Evolutionary conservation across 2,329 filamentous ascomycete species (phyloP).

Genomic region (Daldinia eschscholtzii): DNA sequence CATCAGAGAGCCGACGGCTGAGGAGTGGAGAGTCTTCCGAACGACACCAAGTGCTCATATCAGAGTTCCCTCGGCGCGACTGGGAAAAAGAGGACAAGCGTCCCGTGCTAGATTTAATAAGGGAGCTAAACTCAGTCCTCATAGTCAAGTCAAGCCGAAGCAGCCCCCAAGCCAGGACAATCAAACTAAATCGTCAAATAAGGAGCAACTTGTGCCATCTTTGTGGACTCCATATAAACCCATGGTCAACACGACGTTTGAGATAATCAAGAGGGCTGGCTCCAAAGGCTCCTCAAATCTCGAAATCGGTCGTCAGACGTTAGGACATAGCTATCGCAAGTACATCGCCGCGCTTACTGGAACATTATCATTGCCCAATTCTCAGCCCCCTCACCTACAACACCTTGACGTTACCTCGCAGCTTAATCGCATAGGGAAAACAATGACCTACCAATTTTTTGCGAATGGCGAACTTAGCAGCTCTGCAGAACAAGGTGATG

Average conservation of each 20-base stretch:
- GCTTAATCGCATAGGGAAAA: slow-evolving; percentile 56
- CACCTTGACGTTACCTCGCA: slow-evolving; percentile 57
- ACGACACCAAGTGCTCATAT: slow-evolving; percentile 61
- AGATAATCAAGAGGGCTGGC: slow-evolving; percentile 53
- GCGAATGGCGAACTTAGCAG: slow-evolving; percentile 38
- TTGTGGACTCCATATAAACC: slow-evolving; percentile 54
- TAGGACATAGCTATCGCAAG: slow-evolving; percentile 52
- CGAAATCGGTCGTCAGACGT: slow-evolving; percentile 50
- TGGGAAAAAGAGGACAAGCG: slow-evolving; percentile 49
- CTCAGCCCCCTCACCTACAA: slow-evolving; percentile 57
- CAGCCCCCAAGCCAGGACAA: slow-evolving; percentile 22
- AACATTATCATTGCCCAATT: slow-evolving; percentile 51
- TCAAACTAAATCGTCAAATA: slow-evolving; percentile 19
- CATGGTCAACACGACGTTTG: slow-evolving; percentile 51
- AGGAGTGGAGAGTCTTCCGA: slow-evolving; percentile 69
- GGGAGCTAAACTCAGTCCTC: slow-evolving; percentile 27
- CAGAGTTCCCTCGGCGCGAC: slow-evolving; percentile 49
- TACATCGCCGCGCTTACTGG: slow-evolving; percentile 53
- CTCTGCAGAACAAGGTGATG: not conserved
- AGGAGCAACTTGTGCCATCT: slow-evolving; percentile 39
- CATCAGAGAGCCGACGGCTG: slow-evolving; percentile 65
- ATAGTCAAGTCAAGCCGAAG: slow-evolving; percentile 36
- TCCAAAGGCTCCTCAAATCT: slow-evolving; percentile 52
- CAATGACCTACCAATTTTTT: slow-evolving; percentile 58
- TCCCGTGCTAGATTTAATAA: slow-evolving; percentile 46